Percentiles rank a stretch among this genome's conserved stretches.
Evolutionary conservation across 116 monocot species (phyloP).

Genomic region (Zostera marina): DNA sequence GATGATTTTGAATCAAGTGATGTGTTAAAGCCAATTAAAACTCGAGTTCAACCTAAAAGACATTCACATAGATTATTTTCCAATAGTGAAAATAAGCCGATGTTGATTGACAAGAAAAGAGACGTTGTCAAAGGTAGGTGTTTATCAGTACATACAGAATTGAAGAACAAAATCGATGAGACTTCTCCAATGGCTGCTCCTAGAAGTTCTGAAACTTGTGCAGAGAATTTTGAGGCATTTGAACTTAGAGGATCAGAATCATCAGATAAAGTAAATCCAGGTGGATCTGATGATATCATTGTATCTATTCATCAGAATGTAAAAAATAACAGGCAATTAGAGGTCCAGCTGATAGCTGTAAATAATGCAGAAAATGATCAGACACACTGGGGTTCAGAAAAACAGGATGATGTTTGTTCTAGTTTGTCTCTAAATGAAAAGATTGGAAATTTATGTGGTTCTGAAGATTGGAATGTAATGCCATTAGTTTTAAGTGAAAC

Average conservation of each 20-base stretch:
- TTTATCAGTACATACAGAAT: not conserved
- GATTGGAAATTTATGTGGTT: not conserved
- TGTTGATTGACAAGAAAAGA: not conserved
- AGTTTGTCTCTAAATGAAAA: not conserved
- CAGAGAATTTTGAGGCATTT: not conserved
- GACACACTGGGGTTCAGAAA: not conserved
- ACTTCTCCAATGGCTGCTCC: not conserved
- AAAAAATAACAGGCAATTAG: not conserved
- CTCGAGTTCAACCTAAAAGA: conserved; percentile 2
- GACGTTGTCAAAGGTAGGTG: not conserved
- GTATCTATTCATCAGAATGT: not conserved
- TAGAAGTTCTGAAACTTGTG: not conserved
- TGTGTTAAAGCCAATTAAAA: not conserved
- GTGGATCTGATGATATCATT: not conserved
- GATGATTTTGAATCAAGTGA: conserved; percentile 3
- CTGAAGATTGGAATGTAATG: not conserved
- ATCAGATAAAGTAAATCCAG: not conserved
- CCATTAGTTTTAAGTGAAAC: not conserved
- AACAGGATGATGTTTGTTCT: not conserved
- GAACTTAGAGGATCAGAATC: not conserved
- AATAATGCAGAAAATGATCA: not conserved
- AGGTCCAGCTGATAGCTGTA: not conserved
- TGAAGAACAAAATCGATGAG: not conserved
- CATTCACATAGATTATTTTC: not conserved
- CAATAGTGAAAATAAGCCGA: not conserved